Conservation (phyloP, 257 asterid genomes). For the Capsicum chinense region DNA sequence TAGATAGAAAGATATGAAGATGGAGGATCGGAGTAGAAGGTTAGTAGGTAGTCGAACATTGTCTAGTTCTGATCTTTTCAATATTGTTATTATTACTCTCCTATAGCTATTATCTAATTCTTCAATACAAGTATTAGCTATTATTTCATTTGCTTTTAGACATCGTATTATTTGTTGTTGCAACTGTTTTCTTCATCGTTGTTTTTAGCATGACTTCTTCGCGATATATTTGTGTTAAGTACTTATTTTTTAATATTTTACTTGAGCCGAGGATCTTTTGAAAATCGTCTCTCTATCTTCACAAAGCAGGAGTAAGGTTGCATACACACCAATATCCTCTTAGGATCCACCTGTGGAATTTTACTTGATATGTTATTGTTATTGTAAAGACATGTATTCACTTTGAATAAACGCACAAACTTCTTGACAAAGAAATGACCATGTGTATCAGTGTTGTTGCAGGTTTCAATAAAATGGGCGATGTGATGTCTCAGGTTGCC, state of each 20-base stretch:
- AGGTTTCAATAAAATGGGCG: no score
- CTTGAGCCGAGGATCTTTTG: neutral
- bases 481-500: no score
- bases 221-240: neutral
- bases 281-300: neutral
- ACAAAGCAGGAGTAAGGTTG: neutral
- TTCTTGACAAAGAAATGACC: neutral
- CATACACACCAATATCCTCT: neutral
- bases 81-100: neutral
- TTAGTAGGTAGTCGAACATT: neutral
- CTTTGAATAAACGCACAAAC: neutral
- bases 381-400: neutral
- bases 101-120: neutral
- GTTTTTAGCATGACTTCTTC: neutral
- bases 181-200: neutral
- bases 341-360: neutral
- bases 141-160: neutral
- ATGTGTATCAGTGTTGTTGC: no score
- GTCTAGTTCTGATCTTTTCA: neutral
- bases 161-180: neutral
- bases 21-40: neutral
- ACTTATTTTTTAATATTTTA: neutral
- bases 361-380: neutral
- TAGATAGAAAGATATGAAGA: neutral
- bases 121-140: neutral